A percentile compares a stretch with the other conserved stretches of the same genome.
Conservation (phyloP, 352 stramenopile species). For the Elongisporangium anandrum region DNA sequence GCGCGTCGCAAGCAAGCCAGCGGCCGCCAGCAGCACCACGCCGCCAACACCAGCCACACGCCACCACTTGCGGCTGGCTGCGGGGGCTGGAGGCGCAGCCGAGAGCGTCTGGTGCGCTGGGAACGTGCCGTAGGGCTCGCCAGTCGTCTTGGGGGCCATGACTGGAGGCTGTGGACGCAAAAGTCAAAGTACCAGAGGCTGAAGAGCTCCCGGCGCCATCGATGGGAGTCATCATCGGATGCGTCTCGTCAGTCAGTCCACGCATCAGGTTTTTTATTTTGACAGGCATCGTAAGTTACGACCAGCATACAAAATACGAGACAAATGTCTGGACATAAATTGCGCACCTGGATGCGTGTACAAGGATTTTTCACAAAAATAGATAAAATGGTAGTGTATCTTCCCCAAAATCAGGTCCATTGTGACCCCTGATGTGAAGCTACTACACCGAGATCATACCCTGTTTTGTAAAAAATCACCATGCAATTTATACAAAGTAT, state of each 20-base stretch:
- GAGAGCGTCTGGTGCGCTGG: constrained; percentile 1
- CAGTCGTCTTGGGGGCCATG: constrained; percentile 1
- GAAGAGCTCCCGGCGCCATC: neutral
- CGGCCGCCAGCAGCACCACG: constrained; percentile 15
- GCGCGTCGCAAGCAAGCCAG: constrained; percentile 11
- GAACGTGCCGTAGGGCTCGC: constrained; percentile 26
- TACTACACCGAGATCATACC: too few relatives aligned
- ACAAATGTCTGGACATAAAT: neutral
- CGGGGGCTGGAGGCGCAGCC: neutral
- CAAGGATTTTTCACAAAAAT: neutral
- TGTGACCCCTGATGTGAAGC: too few relatives aligned
- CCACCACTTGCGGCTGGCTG: constrained; percentile 1
- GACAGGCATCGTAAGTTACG: neutral
- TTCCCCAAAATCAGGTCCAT: neutral
- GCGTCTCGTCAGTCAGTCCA: neutral
- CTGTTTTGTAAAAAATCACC: too few relatives aligned
- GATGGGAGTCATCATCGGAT: neutral
- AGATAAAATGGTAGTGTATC: neutral
- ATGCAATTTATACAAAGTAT: too few relatives aligned
- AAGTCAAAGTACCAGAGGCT: neutral
- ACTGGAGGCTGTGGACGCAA: neutral
- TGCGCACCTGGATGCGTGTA: neutral
- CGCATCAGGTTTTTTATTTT: neutral
- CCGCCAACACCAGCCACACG: constrained; percentile 14
- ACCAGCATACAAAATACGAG: neutral